These are phyloP conservation scores for Alternaria gaisen DNA, from an alignment of 2,329 filamentous ascomycete species.

Conservation along the genomic window DNA sequence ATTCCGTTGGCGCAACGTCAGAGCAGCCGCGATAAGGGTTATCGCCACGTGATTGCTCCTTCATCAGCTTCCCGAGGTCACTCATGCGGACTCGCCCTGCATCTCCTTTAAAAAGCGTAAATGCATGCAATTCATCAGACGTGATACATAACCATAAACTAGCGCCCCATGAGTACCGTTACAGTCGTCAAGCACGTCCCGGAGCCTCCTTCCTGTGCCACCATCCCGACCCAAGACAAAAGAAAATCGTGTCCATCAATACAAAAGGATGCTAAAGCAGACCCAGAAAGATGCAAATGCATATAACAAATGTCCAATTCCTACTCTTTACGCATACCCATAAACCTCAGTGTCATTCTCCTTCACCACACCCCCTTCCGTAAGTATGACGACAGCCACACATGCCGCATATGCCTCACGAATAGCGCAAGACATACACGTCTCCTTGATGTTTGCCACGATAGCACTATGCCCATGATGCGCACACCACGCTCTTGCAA, in stretches of 20 bases:
- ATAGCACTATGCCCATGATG: constrained; percentile 78
- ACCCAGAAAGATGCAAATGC: constrained; percentile 14
- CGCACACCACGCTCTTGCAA: constrained; percentile 79
- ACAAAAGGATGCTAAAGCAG: constrained; percentile 12
- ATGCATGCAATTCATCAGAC: constrained; percentile 40
- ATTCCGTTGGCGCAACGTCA: constrained; percentile 14
- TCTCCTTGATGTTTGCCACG: constrained; percentile 73
- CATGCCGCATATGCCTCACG: constrained; percentile 79
- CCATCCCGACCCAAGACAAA: constrained; percentile 7
- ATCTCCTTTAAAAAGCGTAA: background rate
- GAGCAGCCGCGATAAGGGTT: constrained; percentile 13
- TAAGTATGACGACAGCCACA: constrained; percentile 74
- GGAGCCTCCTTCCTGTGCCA: constrained; percentile 4
- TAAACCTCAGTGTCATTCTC: constrained; percentile 53
- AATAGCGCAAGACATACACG: constrained; percentile 78
- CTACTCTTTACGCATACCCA: constrained; percentile 14
- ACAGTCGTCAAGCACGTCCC: constrained; percentile 16
- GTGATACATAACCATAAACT: constrained; percentile 32
- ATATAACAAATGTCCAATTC: constrained; percentile 2
- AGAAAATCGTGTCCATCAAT: constrained; percentile 4
- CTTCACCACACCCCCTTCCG: constrained; percentile 55
- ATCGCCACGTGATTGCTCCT: constrained; percentile 24
- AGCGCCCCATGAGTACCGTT: constrained; percentile 14
- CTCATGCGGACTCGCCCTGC: background rate
- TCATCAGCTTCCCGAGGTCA: background rate